Base-by-base conservation (phyloP, 768 basidiomycete species). In the Dendrothele bispora region DNA sequence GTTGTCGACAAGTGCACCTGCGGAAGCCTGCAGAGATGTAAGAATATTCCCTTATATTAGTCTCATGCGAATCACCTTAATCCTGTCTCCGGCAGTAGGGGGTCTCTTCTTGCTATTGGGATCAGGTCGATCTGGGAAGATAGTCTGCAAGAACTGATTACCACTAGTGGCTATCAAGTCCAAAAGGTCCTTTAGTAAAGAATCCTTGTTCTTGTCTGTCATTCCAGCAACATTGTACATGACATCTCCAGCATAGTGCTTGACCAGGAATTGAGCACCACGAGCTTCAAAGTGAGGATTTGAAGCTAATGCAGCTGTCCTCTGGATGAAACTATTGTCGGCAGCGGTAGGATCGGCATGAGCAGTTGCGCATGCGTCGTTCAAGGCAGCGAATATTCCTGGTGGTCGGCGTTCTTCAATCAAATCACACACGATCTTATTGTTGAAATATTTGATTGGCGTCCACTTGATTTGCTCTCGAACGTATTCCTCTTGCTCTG, bases 181-280 rank as follows among this genome's bases (percentile, higher is more conserved):
- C 46, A 98, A 74, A 15, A 98, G 71, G 62, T 98, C 97, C 65
- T 98, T 98, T 68, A 94, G 79, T 43, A 99, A 76, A 1, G 92
- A 83, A 60, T 99, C 97, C 77, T 99, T 99, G 76, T 99, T 99
- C 79, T 99, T 99, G 70, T 99, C 97, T 14, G 97, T 98, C 95
- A 99, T 99, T 3, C 97, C 97, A 6, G 88, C 64, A 11, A 98
- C 85, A 53, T 95, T 97, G 72, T 99, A 99, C 83, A 93, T 90
- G 52, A 99, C 97, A 61, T 98, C 97, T 57, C 97, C 97, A 17
- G 97, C 97, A 61, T 98, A 99, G 62, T 99, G 97, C 60, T 84
- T 87, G 53, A 99, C 88, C 43, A 99, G 68, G 72, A 98, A 99
- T 63, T 99, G 94, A 12, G 86, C 70, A 11, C 97, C 97, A 39